Evolutionary conservation across 2,329 filamentous ascomycete genomes (phyloP).

Genomic region (Mycocentrospora acerina): DNA sequence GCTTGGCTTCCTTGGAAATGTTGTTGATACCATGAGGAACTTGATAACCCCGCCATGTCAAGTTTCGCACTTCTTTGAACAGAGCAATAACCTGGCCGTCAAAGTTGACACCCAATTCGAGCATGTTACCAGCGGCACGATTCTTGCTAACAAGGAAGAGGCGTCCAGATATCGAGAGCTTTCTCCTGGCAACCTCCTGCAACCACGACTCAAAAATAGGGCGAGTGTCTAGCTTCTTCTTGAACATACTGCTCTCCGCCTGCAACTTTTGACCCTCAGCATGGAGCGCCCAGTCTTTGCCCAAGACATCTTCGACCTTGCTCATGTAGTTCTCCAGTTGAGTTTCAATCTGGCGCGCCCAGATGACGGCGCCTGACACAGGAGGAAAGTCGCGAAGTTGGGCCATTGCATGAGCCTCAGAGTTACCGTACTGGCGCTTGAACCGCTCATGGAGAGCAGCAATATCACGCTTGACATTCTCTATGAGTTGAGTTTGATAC

Average conservation of each 20-base stretch:
- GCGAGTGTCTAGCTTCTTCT: conserved; percentile 91
- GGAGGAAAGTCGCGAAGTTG: conserved; percentile 94
- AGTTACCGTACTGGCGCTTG: conserved; percentile 98
- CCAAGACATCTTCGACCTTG: conserved; percentile 97
- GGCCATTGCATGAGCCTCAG: conserved; percentile 96
- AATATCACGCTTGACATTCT: conserved; percentile 97
- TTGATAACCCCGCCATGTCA: conserved; percentile 91
- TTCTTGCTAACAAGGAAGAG: conserved; percentile 89
- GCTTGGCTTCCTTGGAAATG: conserved; percentile 97
- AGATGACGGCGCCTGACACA: conserved; percentile 95
- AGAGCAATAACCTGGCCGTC: conserved; percentile 95
- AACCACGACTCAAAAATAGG: conserved; percentile 97
- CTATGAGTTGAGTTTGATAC: conserved; percentile 96
- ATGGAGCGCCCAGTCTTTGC: conserved; percentile 91
- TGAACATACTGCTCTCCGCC: conserved; percentile 88
- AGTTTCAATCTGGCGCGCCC: conserved; percentile 94
- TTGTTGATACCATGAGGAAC: conserved; percentile 94
- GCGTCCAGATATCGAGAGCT: conserved; percentile 87
- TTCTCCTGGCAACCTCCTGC: conserved; percentile 81
- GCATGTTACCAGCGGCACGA: conserved; percentile 81
- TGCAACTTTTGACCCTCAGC: conserved; percentile 93
- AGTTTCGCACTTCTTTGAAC: conserved; percentile 97
- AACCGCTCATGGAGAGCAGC: conserved; percentile 91
- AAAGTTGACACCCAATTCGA: conserved; percentile 94
- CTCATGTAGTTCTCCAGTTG: conserved; percentile 97